Evolutionary conservation across 2,329 filamentous ascomycete species (phyloP), one percentile per base, ranked within the genome.

Genomic region (Graphilbum ipis-grandicollis): DNA sequence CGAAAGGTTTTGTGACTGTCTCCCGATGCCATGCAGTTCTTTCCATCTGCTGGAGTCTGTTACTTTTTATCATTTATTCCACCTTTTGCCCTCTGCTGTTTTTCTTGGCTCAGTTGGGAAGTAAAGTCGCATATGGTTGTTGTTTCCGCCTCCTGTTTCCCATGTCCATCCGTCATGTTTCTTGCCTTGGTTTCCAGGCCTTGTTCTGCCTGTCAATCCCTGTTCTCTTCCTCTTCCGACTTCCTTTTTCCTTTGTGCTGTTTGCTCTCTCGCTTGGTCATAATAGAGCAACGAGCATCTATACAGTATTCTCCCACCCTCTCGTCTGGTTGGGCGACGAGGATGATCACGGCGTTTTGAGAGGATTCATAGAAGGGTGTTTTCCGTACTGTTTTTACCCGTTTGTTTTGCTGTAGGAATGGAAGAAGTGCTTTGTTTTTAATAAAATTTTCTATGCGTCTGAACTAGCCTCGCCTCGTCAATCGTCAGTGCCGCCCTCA

Each of bases 331-430:
- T 8, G 15, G 5, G 9, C 5, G 5, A n/a, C 19, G 34, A 18
- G 19, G 34, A 21, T 17, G 35, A 19, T 36, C 25, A 25, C 30
- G 46, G 45, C 44, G 45, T 48, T 45, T 39, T 28, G 38, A 39
- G 42, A 41, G 42, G 42, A 43, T 42, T 30, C 39, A 45, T 44
- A 46, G 43, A 46, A 39, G 36, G 41, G 17, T 10, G 32, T 41
- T 42, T 37, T 33, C 22, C n/a, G n/a, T n/a, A 28, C 21, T 6
- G 21, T 23, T 10, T 23, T 23, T 23, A n/a, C n/a, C n/a, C n/a
- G n/a, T n/a, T n/a, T n/a, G n/a, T n/a, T n/a, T n/a, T n/a, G n/a
- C n/a, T n/a, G n/a, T n/a, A n/a, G n/a, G n/a, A n/a, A n/a, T n/a
- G n/a, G n/a, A n/a, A n/a, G n/a, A n/a, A n/a, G n/a, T n/a, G n/a